These are phyloP conservation scores for Heterobasidion parviporum DNA, from an alignment of 1,284 basidiomycete genomes.

Conservation along the genomic window DNA sequence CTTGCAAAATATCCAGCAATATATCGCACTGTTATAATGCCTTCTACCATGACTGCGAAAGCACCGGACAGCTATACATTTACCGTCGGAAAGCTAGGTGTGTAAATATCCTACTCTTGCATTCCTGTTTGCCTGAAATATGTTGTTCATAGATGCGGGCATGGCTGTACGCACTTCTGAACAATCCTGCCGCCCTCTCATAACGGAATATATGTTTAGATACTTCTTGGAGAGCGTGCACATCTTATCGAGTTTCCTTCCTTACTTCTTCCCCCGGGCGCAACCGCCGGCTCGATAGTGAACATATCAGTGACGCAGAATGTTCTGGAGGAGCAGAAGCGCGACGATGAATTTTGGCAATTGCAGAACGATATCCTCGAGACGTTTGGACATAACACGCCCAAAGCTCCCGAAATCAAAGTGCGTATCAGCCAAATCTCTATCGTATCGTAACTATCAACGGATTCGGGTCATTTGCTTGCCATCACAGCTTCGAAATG, in stretches of 20 bases:
- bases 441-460: not conserved
- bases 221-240: constrained; percentile 84
- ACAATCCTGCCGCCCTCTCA: not conserved
- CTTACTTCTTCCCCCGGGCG: constrained; percentile 82
- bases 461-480: not conserved
- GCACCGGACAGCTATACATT: constrained; percentile 54
- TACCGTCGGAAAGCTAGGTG: constrained; percentile 67
- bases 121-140: constrained; percentile 1
- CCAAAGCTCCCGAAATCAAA: constrained; percentile 65
- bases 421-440: constrained; percentile 28
- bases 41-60: constrained; percentile 11
- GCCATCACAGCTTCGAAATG: constrained; percentile 66
- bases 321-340: constrained; percentile 68
- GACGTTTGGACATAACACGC: constrained; percentile 63
- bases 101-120: constrained; percentile 13
- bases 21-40: not conserved
- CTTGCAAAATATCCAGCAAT: too few relatives aligned
- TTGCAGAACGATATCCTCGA: constrained; percentile 76
- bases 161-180: constrained; percentile 57
- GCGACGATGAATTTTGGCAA: constrained; percentile 74
- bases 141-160: constrained; percentile 51
- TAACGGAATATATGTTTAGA: constrained; percentile 35
- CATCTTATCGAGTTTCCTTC: constrained; percentile 96
- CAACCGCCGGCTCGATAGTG: constrained; percentile 90
- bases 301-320: constrained; percentile 92